Evolutionary conservation across 2,329 filamentous ascomycete species (phyloP).

Genomic region (Colletotrichum sp.): DNA sequence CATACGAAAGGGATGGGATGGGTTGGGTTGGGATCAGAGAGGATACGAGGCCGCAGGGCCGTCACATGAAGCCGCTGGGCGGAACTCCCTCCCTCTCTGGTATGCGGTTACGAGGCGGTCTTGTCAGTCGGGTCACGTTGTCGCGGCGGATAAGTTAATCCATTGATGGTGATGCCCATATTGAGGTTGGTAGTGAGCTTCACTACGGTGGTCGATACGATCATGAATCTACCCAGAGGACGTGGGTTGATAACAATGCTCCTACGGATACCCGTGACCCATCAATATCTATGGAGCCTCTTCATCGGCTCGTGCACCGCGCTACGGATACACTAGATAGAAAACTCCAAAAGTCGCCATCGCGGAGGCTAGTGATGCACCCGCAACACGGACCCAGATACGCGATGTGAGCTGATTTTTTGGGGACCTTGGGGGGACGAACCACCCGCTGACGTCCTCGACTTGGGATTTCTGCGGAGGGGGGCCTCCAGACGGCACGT

Average conservation of each 20-base stretch:
- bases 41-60: conserved; percentile 6
- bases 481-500: background rate
- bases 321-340: background rate
- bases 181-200: background rate
- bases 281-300: background rate
- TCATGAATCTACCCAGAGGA: no score
- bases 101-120: background rate
- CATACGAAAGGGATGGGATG: conserved; percentile 2
- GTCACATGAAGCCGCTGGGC: conserved; percentile 9
- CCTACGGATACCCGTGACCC: background rate
- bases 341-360: background rate
- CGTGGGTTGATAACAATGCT: background rate
- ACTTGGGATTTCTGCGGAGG: background rate
- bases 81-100: background rate
- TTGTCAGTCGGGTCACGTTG: background rate
- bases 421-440: background rate
- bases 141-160: background rate
- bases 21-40: background rate
- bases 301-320: background rate
- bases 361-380: conserved; percentile 2
- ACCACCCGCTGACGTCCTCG: conserved; percentile 3
- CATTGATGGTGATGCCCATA: background rate
- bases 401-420: background rate
- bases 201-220: no score
- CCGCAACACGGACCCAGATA: conserved; percentile 6